A percentile compares a stretch with the other conserved stretches of the same genome.
Evolutionary conservation across 2,329 filamentous ascomycete genomes (phyloP).

Genomic region (Pseudophaeomoniella oleicola): DNA sequence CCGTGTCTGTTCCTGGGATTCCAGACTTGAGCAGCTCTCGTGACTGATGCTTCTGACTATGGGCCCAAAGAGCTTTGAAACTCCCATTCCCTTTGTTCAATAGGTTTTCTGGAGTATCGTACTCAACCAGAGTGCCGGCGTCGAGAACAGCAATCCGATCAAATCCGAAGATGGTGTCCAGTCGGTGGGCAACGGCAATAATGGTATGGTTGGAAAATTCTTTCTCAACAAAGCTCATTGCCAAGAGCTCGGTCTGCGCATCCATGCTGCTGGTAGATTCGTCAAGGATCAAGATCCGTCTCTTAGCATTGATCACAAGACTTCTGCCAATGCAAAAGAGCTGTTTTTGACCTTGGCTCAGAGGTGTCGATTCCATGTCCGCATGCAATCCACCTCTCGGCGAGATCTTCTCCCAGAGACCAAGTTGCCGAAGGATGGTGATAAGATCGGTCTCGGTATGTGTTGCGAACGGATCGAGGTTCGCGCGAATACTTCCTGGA

Average conservation of each 20-base stretch:
- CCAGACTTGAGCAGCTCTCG: no score
- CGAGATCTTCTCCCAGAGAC: conserved; percentile 26
- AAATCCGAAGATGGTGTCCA: conserved; percentile 38
- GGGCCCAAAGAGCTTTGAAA: conserved; percentile 13
- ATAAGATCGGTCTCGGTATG: conserved; percentile 14
- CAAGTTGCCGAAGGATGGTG: conserved; percentile 29
- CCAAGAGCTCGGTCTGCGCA: conserved; percentile 27
- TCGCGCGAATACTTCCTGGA: conserved; percentile 13
- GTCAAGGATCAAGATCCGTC: conserved; percentile 19
- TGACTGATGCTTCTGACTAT: no score
- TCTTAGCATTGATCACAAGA: conserved; percentile 19
- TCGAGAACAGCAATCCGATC: conserved; percentile 39
- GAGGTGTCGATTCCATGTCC: conserved; percentile 18
- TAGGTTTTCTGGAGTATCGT: neutral
- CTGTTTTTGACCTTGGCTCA: conserved; percentile 38
- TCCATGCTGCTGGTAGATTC: conserved; percentile 33
- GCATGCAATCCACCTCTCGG: conserved; percentile 22
- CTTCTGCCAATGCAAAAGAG: conserved; percentile 34
- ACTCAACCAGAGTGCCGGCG: conserved; percentile 31
- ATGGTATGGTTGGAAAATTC: conserved; percentile 4
- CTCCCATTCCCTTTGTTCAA: conserved; percentile 14
- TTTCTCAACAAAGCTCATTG: neutral
- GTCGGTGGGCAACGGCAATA: conserved; percentile 31
- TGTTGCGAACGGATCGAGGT: conserved; percentile 23
- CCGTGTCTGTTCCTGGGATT: no score